A percentile compares a stretch with the other conserved stretches of the same genome.
These are phyloP conservation scores for Benincasa hispida DNA, from an alignment of 306 rosid genomes.

Conservation along the genomic window DNA sequence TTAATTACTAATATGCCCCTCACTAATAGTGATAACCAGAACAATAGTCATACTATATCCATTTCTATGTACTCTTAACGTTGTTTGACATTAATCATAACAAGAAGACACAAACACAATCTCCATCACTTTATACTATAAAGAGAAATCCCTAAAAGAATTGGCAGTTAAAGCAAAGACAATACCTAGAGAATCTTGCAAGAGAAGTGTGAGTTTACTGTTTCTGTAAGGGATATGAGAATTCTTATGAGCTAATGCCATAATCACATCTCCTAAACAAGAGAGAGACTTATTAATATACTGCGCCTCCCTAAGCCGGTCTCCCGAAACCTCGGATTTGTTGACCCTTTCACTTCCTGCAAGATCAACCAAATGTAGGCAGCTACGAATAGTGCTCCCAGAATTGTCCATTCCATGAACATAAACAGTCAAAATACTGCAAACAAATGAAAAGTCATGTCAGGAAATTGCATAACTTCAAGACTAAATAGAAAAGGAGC, in stretches of 20 bases:
- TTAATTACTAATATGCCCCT: too few species aligned
- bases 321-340: slow-evolving; percentile 91
- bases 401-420: slow-evolving; percentile 71
- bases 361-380: slow-evolving; percentile 88
- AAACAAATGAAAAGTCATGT: slow-evolving; percentile 8
- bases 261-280: slow-evolving; percentile 91
- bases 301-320: slow-evolving; percentile 82
- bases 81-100: background rate
- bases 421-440: slow-evolving; percentile 83
- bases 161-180: background rate
- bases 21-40: too few species aligned
- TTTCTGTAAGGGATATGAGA: slow-evolving; percentile 92
- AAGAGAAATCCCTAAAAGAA: background rate
- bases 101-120: background rate
- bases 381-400: slow-evolving; percentile 51
- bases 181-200: slow-evolving; percentile 85
- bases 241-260: slow-evolving; percentile 88
- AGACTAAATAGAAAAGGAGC: background rate
- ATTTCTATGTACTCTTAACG: background rate
- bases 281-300: slow-evolving; percentile 88
- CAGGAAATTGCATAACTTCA: background rate
- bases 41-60: too few species aligned
- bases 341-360: slow-evolving; percentile 97
- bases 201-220: slow-evolving; percentile 93
- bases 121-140: background rate